Evolutionary conservation across 1,284 basidiomycete species (phyloP).

Genomic region (Trichosporon coremiiforme): DNA sequence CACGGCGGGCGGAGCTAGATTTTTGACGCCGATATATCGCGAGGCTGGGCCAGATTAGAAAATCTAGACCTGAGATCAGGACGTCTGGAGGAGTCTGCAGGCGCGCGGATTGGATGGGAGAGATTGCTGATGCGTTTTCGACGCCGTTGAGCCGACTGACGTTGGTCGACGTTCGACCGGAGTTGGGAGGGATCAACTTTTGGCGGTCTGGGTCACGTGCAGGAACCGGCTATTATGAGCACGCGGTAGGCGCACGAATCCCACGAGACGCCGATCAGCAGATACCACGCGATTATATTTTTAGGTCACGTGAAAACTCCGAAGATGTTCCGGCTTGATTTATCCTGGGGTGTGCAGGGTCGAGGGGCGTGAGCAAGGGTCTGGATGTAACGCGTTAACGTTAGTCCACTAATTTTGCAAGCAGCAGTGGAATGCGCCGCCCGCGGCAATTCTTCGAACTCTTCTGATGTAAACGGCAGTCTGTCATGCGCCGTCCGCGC

Average conservation of each 20-base stretch:
- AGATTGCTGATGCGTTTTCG: slow-evolving; percentile 8
- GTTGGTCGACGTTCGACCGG: neutral
- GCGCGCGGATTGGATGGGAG: neutral
- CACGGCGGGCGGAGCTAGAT: slow-evolving; percentile 3
- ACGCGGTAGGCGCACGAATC: slow-evolving; percentile 1
- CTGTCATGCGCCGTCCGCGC: neutral
- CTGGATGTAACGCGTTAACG: neutral
- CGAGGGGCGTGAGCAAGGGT: neutral
- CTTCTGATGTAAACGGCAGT: neutral
- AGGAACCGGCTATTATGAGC: neutral
- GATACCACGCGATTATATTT: neutral
- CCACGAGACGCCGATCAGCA: slow-evolving; percentile 1
- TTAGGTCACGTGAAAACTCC: neutral
- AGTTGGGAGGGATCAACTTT: slow-evolving; percentile 1
- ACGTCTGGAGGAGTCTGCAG: neutral
- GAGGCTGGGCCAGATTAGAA: slow-evolving; percentile 8
- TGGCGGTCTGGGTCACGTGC: neutral
- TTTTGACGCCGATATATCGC: slow-evolving; percentile 13
- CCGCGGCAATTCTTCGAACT: neutral
- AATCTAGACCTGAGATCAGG: slow-evolving; percentile 2
- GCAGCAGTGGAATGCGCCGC: slow-evolving; percentile 12
- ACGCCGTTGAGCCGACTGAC: slow-evolving; percentile 6
- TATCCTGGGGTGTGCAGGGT: neutral
- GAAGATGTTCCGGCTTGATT: slow-evolving; percentile 3
- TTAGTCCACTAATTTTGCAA: neutral